A percentile compares a stretch with the other conserved stretches of the same genome.
phyloP scores from a whole-genome alignment of 1,284 basidiomycete genomes.

The Calocybe gambosa region DNA sequence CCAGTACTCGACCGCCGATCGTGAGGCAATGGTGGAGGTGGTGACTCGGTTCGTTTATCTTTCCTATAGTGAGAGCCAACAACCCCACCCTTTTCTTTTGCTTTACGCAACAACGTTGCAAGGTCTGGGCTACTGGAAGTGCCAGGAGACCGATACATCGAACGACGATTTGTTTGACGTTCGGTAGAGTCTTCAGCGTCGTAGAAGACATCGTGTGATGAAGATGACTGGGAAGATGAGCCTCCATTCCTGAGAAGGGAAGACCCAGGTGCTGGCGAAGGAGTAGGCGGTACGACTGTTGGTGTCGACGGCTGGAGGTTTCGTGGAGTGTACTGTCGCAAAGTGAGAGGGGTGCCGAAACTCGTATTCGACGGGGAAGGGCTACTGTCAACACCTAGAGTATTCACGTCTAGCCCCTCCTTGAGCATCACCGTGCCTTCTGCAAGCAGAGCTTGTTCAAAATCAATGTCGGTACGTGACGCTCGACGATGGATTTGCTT shows the following conservation, averaged over 20 bases:
- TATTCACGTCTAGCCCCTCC: conserved; percentile 62
- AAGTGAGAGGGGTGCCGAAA: conserved; percentile 29
- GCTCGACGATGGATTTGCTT: conserved; percentile 39
- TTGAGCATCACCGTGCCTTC: conserved; percentile 61
- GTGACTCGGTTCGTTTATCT: conserved; percentile 40
- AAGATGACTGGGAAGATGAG: conserved; percentile 30
- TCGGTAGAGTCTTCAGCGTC: conserved; percentile 55
- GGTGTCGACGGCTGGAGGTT: conserved; percentile 37
- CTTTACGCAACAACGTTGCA: conserved; percentile 75
- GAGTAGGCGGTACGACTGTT: conserved; percentile 54
- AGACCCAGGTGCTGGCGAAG: conserved; percentile 29
- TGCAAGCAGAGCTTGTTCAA: conserved; percentile 64
- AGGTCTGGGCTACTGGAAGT: conserved; percentile 87
- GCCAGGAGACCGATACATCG: conserved; percentile 81
- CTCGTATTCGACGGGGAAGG: conserved; percentile 29
- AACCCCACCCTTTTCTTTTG: conserved; percentile 57
- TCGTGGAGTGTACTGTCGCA: conserved; percentile 26
- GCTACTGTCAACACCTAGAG: conserved; percentile 47
- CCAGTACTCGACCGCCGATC: conserved; percentile 24
- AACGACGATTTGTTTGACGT: conserved; percentile 68
- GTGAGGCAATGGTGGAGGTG: conserved; percentile 38
- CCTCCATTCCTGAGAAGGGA: conserved; percentile 21
- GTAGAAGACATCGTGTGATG: conserved; percentile 52
- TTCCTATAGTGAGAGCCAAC: conserved; percentile 30
- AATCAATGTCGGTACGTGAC: conserved; percentile 71